Evolutionary conservation across 164 flowering plant species (phyloP).

Genomic region (Protea cynaroides): DNA sequence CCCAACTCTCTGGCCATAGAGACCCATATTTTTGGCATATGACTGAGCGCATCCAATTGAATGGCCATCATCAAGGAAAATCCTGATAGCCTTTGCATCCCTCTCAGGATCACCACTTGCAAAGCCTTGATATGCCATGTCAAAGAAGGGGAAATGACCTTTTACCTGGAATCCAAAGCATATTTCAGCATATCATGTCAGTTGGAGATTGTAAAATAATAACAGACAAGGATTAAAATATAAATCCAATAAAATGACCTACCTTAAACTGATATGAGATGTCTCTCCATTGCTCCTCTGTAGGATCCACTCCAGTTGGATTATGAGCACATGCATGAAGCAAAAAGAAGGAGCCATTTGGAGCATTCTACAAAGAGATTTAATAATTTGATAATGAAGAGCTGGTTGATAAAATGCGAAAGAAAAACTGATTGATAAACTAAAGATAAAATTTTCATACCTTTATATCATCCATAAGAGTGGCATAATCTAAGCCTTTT

Average conservation of each 20-base stretch:
- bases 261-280: conserved; percentile 85
- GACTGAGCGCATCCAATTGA: conserved; percentile 85
- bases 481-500: conserved; percentile 74
- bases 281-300: conserved; percentile 93
- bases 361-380: conserved; percentile 65
- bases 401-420: neutral
- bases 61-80: conserved; percentile 96
- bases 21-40: conserved; percentile 98
- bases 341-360: conserved; percentile 87
- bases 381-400: neutral
- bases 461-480: conserved; percentile 84
- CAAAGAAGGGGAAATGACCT: conserved; percentile 89
- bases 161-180: conserved; percentile 47
- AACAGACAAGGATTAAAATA: neutral
- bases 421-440: neutral
- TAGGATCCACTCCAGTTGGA: conserved; percentile 98
- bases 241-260: neutral
- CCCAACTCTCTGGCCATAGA: conserved; percentile 96
- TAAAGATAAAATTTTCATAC: conserved; percentile 21
- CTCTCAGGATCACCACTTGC: conserved; percentile 95
- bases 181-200: neutral
- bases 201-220: neutral
- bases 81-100: conserved; percentile 87
- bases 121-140: conserved; percentile 99
- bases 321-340: conserved; percentile 99